Percentiles rank a stretch among this genome's conserved stretches.
These are phyloP conservation scores for Omphalotus guepiniiformis DNA, from an alignment of 768 basidiomycete species.

Conservation along the genomic window DNA sequence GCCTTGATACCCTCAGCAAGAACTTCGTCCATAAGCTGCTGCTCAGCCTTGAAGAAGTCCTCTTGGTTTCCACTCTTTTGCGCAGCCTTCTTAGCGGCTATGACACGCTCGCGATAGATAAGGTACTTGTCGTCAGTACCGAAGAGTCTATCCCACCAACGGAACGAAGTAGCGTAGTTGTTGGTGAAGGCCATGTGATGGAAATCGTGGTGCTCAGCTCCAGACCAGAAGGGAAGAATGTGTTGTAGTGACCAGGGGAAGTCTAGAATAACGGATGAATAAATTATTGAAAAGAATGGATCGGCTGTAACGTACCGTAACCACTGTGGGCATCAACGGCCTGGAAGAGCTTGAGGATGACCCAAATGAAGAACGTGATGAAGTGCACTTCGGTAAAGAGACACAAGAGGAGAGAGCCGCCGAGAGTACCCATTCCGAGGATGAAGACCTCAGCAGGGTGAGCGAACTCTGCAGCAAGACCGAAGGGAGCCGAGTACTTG, in stretches of 20 bases:
- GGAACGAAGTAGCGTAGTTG: constrained; percentile 92
- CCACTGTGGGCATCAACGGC: constrained; percentile 97
- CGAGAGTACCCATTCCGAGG: constrained; percentile 87
- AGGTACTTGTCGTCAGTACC: constrained; percentile 92
- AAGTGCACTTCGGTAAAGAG: constrained; percentile 80
- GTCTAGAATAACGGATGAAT: constrained; percentile 38
- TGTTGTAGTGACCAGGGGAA: constrained; percentile 98
- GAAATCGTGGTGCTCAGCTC: constrained; percentile 97
- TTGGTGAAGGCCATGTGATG: constrained; percentile 96
- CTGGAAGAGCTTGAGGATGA: constrained; percentile 91
- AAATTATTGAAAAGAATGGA: neutral
- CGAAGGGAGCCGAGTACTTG: constrained; percentile 95
- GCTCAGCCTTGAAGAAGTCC: constrained; percentile 6
- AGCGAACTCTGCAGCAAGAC: constrained; percentile 95
- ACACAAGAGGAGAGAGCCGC: constrained; percentile 85
- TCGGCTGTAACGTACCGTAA: constrained; percentile 56
- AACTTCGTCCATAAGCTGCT: constrained; percentile 7
- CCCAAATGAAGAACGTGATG: constrained; percentile 91
- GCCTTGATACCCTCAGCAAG: constrained; percentile 8
- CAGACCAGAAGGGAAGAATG: constrained; percentile 93
- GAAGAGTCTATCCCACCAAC: constrained; percentile 86
- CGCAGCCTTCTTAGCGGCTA: constrained; percentile 61
- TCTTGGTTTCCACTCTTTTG: constrained; percentile 15
- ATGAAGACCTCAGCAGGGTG: constrained; percentile 97
- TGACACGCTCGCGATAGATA: constrained; percentile 68